A percentile compares a stretch with the other conserved stretches of the same genome.
phyloP scores from a whole-genome alignment of 441 rosid genomes.

The Euphorbia corollata region DNA sequence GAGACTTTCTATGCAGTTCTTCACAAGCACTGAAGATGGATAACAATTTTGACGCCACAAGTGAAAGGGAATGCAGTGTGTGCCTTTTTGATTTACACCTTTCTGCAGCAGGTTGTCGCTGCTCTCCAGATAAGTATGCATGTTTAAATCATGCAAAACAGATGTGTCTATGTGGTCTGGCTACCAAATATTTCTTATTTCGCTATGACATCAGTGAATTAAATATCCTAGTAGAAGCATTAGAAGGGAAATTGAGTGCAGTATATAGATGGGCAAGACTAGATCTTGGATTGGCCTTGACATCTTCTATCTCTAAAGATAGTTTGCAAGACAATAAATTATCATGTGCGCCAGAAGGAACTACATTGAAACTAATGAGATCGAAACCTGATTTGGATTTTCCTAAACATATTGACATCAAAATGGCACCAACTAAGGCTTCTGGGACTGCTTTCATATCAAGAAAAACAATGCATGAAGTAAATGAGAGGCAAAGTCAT shows the following conservation, averaged over 20 bases:
- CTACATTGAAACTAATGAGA: slow-evolving; percentile 27
- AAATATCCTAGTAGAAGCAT: slow-evolving; percentile 83
- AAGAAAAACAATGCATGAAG: slow-evolving; percentile 26
- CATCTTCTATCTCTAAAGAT: slow-evolving; percentile 43
- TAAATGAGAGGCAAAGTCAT: slow-evolving; percentile 20
- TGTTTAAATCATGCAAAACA: slow-evolving; percentile 91
- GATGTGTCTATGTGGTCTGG: slow-evolving; percentile 68
- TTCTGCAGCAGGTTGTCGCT: slow-evolving; percentile 92
- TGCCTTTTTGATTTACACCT: slow-evolving; percentile 94
- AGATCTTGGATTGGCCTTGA: slow-evolving; percentile 87
- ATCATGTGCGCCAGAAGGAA: slow-evolving; percentile 33
- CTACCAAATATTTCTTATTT: slow-evolving; percentile 67
- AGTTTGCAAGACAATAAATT: slow-evolving; percentile 35
- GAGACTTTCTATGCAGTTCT: slow-evolving; percentile 59
- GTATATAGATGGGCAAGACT: slow-evolving; percentile 94
- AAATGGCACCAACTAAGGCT: slow-evolving; percentile 24
- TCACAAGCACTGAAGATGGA: slow-evolving; percentile 79
- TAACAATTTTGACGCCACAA: slow-evolving; percentile 74
- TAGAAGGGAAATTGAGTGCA: slow-evolving; percentile 94
- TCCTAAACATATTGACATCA: slow-evolving; percentile 26
- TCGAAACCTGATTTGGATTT: slow-evolving; percentile 31
- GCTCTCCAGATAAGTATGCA: slow-evolving; percentile 87
- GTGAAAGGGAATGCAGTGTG: slow-evolving; percentile 81
- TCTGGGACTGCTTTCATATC: slow-evolving; percentile 24
- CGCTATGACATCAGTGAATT: slow-evolving; percentile 80